phyloP scores from a whole-genome alignment of 768 basidiomycete species.

The Lactarius trivialis region DNA sequence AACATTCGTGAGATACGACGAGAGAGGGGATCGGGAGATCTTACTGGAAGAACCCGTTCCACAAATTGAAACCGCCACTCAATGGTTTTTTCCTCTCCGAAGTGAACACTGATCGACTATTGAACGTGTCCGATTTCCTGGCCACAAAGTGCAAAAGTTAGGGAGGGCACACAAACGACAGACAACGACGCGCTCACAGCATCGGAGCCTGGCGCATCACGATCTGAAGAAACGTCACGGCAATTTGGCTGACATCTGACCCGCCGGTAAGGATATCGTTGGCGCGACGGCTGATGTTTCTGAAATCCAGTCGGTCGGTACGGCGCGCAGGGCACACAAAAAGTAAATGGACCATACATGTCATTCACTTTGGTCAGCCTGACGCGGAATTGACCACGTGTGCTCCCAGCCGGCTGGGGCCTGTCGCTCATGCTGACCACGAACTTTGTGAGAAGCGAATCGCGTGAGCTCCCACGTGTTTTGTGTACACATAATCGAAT shows the following conservation, averaged over 20 bases:
- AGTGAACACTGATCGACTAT: conserved; percentile 20
- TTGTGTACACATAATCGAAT: background rate
- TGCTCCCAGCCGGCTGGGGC: conserved; percentile 11
- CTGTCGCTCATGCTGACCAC: conserved; percentile 9
- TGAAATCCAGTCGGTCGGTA: background rate
- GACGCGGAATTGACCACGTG: conserved; percentile 15
- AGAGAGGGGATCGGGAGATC: background rate
- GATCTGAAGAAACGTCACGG: conserved; percentile 16
- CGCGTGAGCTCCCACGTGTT: conserved; percentile 3
- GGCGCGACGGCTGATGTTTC: conserved; percentile 7
- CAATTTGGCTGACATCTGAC: conserved; percentile 6
- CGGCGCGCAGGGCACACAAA: background rate
- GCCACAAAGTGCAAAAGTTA: background rate
- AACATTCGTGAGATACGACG: background rate
- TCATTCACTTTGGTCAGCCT: conserved; percentile 17
- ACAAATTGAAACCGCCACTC: conserved; percentile 21
- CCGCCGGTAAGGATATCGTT: conserved; percentile 13
- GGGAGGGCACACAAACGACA: background rate
- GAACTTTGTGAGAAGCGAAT: conserved; percentile 3
- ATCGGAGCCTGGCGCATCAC: conserved; percentile 21
- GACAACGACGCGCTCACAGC: conserved; percentile 10
- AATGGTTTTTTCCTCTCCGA: conserved; percentile 3
- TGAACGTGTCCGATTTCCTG: conserved; percentile 15
- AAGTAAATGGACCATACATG: background rate
- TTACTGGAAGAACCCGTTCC: conserved; percentile 23